Evolutionary conservation across 2,329 filamentous ascomycete genomes (phyloP), one percentile per base, ranked within the genome.

Genomic region (Aureobasidium sp.): DNA sequence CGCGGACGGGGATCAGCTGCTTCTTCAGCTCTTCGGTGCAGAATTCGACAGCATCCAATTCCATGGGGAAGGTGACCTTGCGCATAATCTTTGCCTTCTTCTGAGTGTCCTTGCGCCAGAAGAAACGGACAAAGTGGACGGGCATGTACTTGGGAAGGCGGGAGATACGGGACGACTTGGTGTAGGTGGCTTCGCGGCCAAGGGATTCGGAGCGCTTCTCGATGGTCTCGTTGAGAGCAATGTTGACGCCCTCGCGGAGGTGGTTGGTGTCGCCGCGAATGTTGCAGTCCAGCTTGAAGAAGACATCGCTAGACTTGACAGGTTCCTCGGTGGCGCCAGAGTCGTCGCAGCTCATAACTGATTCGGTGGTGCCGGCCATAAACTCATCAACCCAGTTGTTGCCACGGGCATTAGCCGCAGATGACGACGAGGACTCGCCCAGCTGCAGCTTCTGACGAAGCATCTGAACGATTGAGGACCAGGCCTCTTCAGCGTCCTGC

Each of bases 81-180:
- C 90, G 88, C 88, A 98, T 91, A 63, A 98, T 98, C 79, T 98
- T 98, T 60, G 91, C 90, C 78, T 98, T 98, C 76, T 97, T 97
- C 70, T 94, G 86, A 3, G 88, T 90, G 61, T 95, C 89, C 41
- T 86, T 83, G 66, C 95, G 91, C 93, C 93, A 98, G 75, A 91
- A 96, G 74, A 98, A 98, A 59, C 93, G 88, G 54, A 98, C 88
- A 68, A 98, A 95, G 70, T 98, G 93, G 3, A 98, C 88, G 0
- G 93, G 93, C 39, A 98, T 79, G 68, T 98, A 96, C 70, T 95
- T 95, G 16, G 93, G 93, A 44, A 96, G 76, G 17, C 91, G 85
- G 10, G 90, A 82, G 62, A 98, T 94, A 65, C 85, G 83, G n/a
- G 89, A 93, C 3, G 80, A 86, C 72, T 95, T 95, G 45, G 90